phyloP scores from a whole-genome alignment of 225 moss, liverwort and hornwort genomes.

The Thuidium tamariscinum region DNA sequence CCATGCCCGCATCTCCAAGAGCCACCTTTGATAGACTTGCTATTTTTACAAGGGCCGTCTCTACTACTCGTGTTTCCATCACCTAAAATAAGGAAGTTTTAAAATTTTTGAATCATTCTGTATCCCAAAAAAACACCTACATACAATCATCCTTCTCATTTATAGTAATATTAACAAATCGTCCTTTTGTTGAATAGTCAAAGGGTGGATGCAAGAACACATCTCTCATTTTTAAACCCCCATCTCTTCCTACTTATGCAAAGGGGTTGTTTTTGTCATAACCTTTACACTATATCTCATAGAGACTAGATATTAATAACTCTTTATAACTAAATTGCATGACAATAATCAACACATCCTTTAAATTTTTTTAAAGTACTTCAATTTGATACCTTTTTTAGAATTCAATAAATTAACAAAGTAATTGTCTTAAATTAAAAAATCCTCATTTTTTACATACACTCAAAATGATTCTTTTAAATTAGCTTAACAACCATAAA shows the following conservation, averaged over 20 bases:
- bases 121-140: neutral
- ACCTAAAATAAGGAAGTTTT: slow-evolving; percentile 16
- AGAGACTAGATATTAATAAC: neutral
- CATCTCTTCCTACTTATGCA: neutral
- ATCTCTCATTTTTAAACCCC: neutral
- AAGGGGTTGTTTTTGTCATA: too few species aligned
- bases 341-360: neutral
- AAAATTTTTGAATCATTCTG: neutral
- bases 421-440: neutral
- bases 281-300: neutral
- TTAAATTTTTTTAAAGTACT: neutral
- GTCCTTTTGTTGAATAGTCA: neutral
- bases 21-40: slow-evolving; percentile 97
- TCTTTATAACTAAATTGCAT: too few species aligned
- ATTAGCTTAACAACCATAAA: neutral
- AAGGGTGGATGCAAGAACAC: neutral
- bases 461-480: neutral
- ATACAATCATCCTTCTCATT: neutral
- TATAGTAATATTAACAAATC: neutral
- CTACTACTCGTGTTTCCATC: slow-evolving; percentile 89
- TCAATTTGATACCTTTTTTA: neutral
- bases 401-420: neutral
- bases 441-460: neutral
- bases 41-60: slow-evolving; percentile 82
- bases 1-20: slow-evolving; percentile 96